phyloP scores from a whole-genome alignment of 108 stramenopile species.

The Cylindrotheca closterium region DNA sequence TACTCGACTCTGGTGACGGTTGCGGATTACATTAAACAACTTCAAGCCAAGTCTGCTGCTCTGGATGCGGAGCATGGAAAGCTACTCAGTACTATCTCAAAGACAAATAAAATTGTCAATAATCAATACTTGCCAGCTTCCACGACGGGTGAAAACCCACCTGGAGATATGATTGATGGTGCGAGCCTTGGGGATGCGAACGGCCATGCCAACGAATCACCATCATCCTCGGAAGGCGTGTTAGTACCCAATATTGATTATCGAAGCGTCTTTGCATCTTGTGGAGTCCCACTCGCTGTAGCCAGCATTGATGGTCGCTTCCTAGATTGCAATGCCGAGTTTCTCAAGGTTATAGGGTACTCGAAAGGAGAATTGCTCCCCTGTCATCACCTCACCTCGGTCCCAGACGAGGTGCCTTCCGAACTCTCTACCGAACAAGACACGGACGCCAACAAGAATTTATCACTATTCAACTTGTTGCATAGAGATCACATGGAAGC shows the following conservation, averaged over 20 bases:
- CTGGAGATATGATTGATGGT: conserved; percentile 1
- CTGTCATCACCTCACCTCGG: neutral
- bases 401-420: conserved; percentile 16
- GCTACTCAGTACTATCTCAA: conserved; percentile 62
- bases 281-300: conserved; percentile 63
- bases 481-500: conserved; percentile 75
- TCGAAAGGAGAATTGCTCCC: conserved; percentile 32
- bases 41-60: conserved; percentile 49
- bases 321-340: conserved; percentile 77
- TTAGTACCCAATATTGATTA: conserved; percentile 78
- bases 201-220: too few species aligned
- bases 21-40: conserved; percentile 64
- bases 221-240: conserved; percentile 27
- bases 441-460: conserved; percentile 22
- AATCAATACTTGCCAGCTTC: conserved; percentile 29
- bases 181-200: neutral
- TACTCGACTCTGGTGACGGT: conserved; percentile 74
- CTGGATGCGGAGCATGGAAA: conserved; percentile 75
- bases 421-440: neutral
- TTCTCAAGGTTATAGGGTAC: conserved; percentile 53
- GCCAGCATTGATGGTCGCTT: conserved; percentile 80
- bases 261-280: conserved; percentile 54
- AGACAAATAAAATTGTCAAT: conserved; percentile 52
- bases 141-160: conserved; percentile 4
- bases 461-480: conserved; percentile 78